Evolutionary conservation across 1,284 basidiomycete genomes (phyloP).

Genomic region (Singerocomus inundabilis): DNA sequence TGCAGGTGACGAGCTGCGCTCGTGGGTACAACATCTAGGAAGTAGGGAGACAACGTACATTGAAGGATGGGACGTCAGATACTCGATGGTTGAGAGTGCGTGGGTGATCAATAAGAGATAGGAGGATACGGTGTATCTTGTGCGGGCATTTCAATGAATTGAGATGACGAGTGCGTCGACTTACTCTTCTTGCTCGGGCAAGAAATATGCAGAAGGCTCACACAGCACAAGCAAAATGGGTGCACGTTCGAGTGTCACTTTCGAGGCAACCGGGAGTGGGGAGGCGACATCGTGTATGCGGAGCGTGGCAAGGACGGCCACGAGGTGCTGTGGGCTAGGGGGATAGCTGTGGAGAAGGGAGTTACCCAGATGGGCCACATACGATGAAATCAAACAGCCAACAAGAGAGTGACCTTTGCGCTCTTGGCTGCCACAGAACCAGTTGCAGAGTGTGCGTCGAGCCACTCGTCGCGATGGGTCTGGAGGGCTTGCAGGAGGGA

Average conservation of each 20-base stretch:
- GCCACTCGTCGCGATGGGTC: slow-evolving; percentile 55
- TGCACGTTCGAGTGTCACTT: slow-evolving; percentile 43
- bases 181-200: slow-evolving; percentile 32
- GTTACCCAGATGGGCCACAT: slow-evolving; percentile 7
- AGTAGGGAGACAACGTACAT: slow-evolving; percentile 15
- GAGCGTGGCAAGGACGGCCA: slow-evolving; percentile 54
- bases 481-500: slow-evolving; percentile 42
- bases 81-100: slow-evolving; percentile 30
- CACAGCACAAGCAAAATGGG: slow-evolving; percentile 61
- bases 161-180: slow-evolving; percentile 3
- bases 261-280: slow-evolving; percentile 24
- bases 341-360: slow-evolving; percentile 54
- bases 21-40: slow-evolving; percentile 5
- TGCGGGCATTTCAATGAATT: slow-evolving; percentile 1
- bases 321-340: slow-evolving; percentile 56
- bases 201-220: slow-evolving; percentile 63
- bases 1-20: slow-evolving; percentile 21
- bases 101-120: slow-evolving; percentile 34
- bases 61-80: slow-evolving; percentile 21
- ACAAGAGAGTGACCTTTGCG: slow-evolving; percentile 56
- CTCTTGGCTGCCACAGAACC: slow-evolving; percentile 43
- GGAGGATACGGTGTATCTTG: slow-evolving; percentile 34
- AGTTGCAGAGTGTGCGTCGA: slow-evolving; percentile 43
- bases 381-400: slow-evolving; percentile 29
- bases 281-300: slow-evolving; percentile 34